These are phyloP conservation scores for Boletus speciosus DNA, from an alignment of 768 basidiomycete species.

Conservation along the genomic window DNA sequence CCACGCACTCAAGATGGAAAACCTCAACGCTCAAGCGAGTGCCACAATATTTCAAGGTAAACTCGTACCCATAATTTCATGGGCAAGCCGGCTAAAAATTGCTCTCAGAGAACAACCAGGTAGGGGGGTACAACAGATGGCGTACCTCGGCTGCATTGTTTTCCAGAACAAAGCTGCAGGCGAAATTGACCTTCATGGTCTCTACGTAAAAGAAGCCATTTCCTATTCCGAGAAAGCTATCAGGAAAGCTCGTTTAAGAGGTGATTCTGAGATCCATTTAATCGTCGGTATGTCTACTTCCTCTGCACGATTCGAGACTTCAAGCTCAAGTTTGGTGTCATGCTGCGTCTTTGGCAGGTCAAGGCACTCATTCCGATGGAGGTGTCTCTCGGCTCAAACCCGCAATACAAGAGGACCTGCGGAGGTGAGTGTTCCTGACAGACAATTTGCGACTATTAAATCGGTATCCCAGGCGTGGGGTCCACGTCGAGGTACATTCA, in stretches of 20 bases:
- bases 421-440: conserved; percentile 45
- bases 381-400: conserved; percentile 84
- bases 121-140: conserved; percentile 16
- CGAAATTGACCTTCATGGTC: conserved; percentile 86
- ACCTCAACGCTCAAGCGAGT: conserved; percentile 73
- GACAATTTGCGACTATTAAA: neutral
- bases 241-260: conserved; percentile 54
- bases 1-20: conserved; percentile 72
- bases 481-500: conserved; percentile 73
- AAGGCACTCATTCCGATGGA: conserved; percentile 80
- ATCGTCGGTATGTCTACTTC: conserved; percentile 69
- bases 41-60: conserved; percentile 76
- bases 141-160: neutral
- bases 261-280: conserved; percentile 61
- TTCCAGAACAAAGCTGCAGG: conserved; percentile 57
- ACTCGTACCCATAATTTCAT: conserved; percentile 7
- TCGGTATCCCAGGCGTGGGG: conserved; percentile 50
- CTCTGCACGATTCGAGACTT: neutral
- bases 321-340: neutral
- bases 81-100: neutral
- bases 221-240: conserved; percentile 68
- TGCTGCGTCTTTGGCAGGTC: conserved; percentile 45
- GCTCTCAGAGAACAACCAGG: conserved; percentile 70
- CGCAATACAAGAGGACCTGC: conserved; percentile 80
- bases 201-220: conserved; percentile 92